Evolutionary conservation across 108 stramenopile species (phyloP).

Genomic region (Fistulifera pelliculosa): DNA sequence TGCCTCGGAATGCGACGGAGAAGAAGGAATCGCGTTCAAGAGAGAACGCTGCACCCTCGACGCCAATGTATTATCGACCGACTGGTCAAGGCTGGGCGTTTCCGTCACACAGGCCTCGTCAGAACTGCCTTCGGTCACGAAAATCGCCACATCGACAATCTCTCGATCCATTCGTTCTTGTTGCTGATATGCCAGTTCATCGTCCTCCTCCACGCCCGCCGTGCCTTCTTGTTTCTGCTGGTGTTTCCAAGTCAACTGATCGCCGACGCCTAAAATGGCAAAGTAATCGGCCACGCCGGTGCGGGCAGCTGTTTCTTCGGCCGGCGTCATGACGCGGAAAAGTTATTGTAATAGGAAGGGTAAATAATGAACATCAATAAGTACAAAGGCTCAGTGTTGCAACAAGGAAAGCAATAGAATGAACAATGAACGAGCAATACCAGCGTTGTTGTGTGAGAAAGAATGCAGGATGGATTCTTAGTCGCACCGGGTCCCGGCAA

Average conservation of each 20-base stretch:
- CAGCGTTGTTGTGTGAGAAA: too few relatives aligned
- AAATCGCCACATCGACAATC: conserved; percentile 43
- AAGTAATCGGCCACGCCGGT: conserved; percentile 82
- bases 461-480: too few relatives aligned
- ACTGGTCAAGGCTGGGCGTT: too few relatives aligned
- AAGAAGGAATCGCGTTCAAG: not conserved
- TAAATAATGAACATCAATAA: too few relatives aligned
- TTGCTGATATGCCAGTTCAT: conserved; percentile 20
- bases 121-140: too few relatives aligned
- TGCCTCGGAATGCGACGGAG: conserved; percentile 7
- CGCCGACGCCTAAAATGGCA: conserved; percentile 67
- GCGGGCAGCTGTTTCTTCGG: conserved; percentile 2
- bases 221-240: conserved; percentile 18
- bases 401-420: too few relatives aligned
- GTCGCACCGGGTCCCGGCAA: too few relatives aligned
- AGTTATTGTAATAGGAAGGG: too few relatives aligned
- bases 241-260: conserved; percentile 39
- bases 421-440: too few relatives aligned
- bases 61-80: not conserved
- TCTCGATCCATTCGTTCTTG: conserved; percentile 75
- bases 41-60: not conserved
- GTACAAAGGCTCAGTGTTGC: too few relatives aligned
- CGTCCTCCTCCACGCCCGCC: conserved; percentile 26
- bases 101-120: too few relatives aligned
- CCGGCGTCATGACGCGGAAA: not conserved